Evolutionary conservation across 73 alveolate species (phyloP), one percentile per base, ranked within the genome.

Genomic region (Vitrella brassicaformis): DNA sequence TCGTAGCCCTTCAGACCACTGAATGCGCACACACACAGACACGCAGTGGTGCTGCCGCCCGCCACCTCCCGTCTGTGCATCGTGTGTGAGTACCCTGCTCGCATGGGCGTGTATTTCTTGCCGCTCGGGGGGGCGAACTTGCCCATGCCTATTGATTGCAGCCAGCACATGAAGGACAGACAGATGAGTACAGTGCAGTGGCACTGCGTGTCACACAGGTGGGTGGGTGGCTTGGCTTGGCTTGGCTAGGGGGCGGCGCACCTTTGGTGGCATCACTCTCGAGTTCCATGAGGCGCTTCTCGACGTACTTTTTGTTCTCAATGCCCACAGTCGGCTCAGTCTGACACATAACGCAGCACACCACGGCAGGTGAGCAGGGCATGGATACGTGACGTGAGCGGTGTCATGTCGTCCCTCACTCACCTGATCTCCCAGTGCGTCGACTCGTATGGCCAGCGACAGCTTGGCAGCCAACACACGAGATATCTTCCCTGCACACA

Each of bases 401-500:
- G 56, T 39, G 4, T 39, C 56, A 39, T 8, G 56, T 14, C 56
- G 22, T 39, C 22, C 4, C 56, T 39, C 28, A 0, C 74, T n/a
- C 47, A 29, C 83, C 83, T 89, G 79, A 30, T 85, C 82, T 19
- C 85, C 85, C 71, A 87, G 70, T 32, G 90, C 91, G 82, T 97
- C 99, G 70, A 92, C 94, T 84, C 99, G 94, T 46, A 91, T 90
- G 75, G 99, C 93, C 68, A 97, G 90, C 67, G 99, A 97, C 67
- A 98, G 93, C 89, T 97, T 97, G 67, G 97, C 95, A 67, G 99
- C 99, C 47, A 97, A 86, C n/a, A 97, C 89, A 81, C 99, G 91
- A 70, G 98, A 92, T 47, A 97, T 93, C 86, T 95, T 95, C 72
- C 83, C 83, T 72, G 69, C 69, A 65, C 22, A 8, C 56, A 39